Conservation (phyloP, 2,329 filamentous ascomycete genomes). For the Onygenales sp. region DNA sequence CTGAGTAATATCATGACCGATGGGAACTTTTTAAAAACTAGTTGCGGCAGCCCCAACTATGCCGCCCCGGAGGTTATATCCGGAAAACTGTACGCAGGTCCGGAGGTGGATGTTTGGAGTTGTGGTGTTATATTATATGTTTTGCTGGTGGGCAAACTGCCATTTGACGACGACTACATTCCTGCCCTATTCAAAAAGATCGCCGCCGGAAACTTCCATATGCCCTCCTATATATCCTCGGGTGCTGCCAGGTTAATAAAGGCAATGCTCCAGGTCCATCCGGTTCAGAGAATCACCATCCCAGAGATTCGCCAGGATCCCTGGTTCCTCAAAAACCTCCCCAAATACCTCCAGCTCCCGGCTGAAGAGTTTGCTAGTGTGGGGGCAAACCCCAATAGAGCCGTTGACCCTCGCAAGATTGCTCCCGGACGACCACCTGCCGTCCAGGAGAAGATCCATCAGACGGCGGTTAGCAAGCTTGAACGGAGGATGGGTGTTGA, state of each 20-base stretch:
- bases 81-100: slow-evolving; percentile 92
- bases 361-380: slow-evolving; percentile 89
- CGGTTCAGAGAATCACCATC: slow-evolving; percentile 87
- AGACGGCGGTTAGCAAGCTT: slow-evolving; percentile 88
- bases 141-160: slow-evolving; percentile 58
- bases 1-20: slow-evolving; percentile 99
- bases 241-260: slow-evolving; percentile 69
- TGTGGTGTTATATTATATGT: slow-evolving; percentile 59
- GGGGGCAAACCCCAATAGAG: slow-evolving; percentile 85
- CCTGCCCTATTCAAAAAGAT: slow-evolving; percentile 97
- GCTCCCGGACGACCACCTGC: slow-evolving; percentile 68
- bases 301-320: slow-evolving; percentile 86
- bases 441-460: slow-evolving; percentile 81
- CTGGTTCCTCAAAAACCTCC: slow-evolving; percentile 85
- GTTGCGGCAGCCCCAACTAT: slow-evolving; percentile 96
- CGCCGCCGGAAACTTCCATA: slow-evolving; percentile 82
- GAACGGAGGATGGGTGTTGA: slow-evolving; percentile 98
- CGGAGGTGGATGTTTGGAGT: slow-evolving; percentile 86
- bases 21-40: slow-evolving; percentile 97
- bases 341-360: slow-evolving; percentile 75
- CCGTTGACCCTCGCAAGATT: slow-evolving; percentile 74
- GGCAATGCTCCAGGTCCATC: slow-evolving; percentile 91
- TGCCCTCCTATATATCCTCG: slow-evolving; percentile 80
- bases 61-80: slow-evolving; percentile 96
- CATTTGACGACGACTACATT: slow-evolving; percentile 98